Conservation (phyloP, 176 grass and related monocot species). For the Musa acuminata region DNA sequence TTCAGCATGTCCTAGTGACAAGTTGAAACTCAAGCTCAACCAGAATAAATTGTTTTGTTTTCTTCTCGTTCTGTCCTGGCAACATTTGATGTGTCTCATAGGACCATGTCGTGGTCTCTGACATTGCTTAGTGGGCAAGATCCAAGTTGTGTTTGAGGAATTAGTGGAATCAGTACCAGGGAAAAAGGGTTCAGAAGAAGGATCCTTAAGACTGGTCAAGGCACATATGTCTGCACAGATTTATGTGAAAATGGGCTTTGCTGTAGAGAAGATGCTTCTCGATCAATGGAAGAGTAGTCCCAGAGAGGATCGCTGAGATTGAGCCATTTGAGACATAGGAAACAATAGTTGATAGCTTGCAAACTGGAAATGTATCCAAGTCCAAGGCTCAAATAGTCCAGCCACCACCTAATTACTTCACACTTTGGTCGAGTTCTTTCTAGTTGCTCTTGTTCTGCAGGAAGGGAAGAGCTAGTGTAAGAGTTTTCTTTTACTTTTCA, state of each 20-base stretch:
- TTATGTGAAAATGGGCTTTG: conserved; percentile 76
- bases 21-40: conserved; percentile 73
- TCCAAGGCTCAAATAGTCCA: conserved; percentile 39
- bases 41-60: conserved; percentile 55
- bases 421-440: conserved; percentile 26
- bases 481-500: not conserved
- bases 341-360: conserved; percentile 26
- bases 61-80: conserved; percentile 33
- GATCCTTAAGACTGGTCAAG: conserved; percentile 59
- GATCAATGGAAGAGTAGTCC: conserved; percentile 50
- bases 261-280: conserved; percentile 47
- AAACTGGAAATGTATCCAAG: conserved; percentile 46
- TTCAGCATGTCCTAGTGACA: conserved; percentile 52
- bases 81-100: conserved; percentile 20
- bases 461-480: not conserved
- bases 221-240: conserved; percentile 57
- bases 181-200: conserved; percentile 46
- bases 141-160: conserved; percentile 60
- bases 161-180: conserved; percentile 54
- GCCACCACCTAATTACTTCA: conserved; percentile 54
- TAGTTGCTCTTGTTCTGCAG: not conserved
- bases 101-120: conserved; percentile 47
- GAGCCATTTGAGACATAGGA: conserved; percentile 44
- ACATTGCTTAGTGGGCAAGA: conserved; percentile 60
- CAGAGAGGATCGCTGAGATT: conserved; percentile 57